Evolutionary conservation across 495 filamentous ascomycete genomes (phyloP).

Genomic region (Trichoderma orchidacearum): DNA sequence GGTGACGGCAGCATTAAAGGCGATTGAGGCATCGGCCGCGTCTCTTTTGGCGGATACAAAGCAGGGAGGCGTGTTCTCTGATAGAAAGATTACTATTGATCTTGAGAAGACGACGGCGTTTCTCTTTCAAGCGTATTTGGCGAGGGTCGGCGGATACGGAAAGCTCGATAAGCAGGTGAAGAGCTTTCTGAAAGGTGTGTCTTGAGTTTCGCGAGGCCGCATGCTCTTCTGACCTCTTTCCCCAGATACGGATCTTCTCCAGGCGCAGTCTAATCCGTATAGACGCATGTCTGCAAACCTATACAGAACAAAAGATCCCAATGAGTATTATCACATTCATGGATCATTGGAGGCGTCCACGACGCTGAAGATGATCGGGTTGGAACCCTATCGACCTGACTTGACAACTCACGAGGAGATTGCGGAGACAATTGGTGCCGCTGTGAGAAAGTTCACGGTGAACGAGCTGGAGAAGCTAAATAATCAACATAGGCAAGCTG

Average conservation of each 20-base stretch:
- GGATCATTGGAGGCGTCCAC: conserved; percentile 59
- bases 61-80: conserved; percentile 20
- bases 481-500: conserved; percentile 46
- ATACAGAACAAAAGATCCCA: conserved; percentile 51
- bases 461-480: conserved; percentile 55
- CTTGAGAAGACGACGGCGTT: conserved; percentile 53
- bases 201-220: conserved; percentile 6
- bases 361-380: conserved; percentile 57
- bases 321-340: conserved; percentile 65
- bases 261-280: conserved; percentile 59
- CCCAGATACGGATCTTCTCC: conserved; percentile 55
- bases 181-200: conserved; percentile 46
- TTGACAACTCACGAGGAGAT: conserved; percentile 54
- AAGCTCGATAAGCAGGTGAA: conserved; percentile 49
- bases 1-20: conserved; percentile 52
- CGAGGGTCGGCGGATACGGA: conserved; percentile 54
- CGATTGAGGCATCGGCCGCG: conserved; percentile 52
- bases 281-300: conserved; percentile 63
- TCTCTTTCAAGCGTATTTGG: conserved; percentile 58
- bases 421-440: conserved; percentile 46
- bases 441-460: conserved; percentile 48
- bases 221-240: conserved; percentile 6
- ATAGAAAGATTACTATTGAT: conserved; percentile 39
- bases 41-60: conserved; percentile 49
- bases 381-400: conserved; percentile 47